phyloP scores from a whole-genome alignment of 1,139 yeast genomes.

The Saccharomycopsis hybrid region DNA sequence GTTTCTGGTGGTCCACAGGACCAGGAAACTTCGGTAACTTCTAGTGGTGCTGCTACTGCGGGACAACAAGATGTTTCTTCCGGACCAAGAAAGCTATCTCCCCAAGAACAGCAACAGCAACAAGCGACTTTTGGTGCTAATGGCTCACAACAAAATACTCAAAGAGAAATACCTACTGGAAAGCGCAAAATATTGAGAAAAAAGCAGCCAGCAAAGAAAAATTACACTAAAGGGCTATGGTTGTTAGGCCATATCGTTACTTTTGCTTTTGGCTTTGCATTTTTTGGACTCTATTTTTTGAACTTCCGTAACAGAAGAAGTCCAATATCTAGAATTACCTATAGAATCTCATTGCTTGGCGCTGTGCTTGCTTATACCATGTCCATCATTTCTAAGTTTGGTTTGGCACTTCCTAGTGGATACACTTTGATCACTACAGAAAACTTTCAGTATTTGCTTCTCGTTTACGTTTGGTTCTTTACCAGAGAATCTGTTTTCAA shows the following conservation, averaged over 20 bases:
- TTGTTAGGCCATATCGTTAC: conserved; percentile 51
- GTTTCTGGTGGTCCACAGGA: no score
- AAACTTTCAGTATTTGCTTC: conserved; percentile 56
- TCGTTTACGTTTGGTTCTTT: conserved; percentile 53
- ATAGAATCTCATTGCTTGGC: conserved; percentile 52
- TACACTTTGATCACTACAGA: conserved; percentile 57
- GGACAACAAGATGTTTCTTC: no score
- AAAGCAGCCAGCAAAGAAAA: conserved; percentile 35
- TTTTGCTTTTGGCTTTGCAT: conserved; percentile 44
- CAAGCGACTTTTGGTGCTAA: no score
- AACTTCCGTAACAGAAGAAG: conserved; percentile 38
- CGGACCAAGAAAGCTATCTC: no score
- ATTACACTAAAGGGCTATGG: conserved; percentile 50
- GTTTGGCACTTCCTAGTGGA: conserved; percentile 46
- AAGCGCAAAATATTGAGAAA: conserved; percentile 27
- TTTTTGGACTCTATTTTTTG: conserved; percentile 40
- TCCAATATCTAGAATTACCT: conserved; percentile 41
- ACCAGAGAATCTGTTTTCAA: conserved; percentile 64
- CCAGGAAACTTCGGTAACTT: no score
- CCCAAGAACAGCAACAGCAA: no score
- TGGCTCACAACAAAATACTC: no score
- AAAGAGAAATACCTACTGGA: background rate
- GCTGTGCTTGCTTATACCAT: conserved; percentile 47
- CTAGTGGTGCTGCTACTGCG: no score
- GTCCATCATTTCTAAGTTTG: conserved; percentile 54